Evolutionary conservation across 192 early-diverging fungal genomes (phyloP).

Genomic region (Globomyces pollinis-pini): DNA sequence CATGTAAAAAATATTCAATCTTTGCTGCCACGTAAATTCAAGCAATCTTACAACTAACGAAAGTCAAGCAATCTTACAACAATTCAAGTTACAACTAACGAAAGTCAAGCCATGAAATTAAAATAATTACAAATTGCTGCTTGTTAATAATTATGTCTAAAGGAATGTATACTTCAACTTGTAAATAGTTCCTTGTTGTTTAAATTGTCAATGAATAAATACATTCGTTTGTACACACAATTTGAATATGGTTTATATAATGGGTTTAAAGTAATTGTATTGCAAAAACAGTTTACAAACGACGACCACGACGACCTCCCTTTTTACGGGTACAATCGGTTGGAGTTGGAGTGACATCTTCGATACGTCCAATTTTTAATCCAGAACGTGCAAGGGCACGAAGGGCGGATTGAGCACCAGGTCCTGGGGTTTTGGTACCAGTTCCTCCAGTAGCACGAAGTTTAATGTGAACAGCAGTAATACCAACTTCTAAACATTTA

Average conservation of each 20-base stretch:
- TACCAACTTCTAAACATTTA: constrained; percentile 98
- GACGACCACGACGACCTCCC: constrained; percentile 99
- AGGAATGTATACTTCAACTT: background rate
- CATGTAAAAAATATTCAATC: no score
- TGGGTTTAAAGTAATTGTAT: constrained; percentile 5
- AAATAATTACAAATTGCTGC: no score
- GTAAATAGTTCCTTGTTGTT: background rate
- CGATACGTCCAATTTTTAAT: constrained; percentile 98
- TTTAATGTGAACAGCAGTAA: constrained; percentile 99
- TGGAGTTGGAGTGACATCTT: constrained; percentile 97
- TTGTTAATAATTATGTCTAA: background rate
- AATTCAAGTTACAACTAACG: background rate
- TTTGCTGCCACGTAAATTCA: no score
- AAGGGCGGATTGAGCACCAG: constrained; percentile 96
- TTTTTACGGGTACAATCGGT: constrained; percentile 97
- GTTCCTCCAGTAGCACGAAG: constrained; percentile 99
- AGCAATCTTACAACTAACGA: no score
- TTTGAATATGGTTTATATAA: background rate
- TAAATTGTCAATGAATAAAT: background rate
- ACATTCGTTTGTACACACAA: background rate
- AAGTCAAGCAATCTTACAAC: background rate
- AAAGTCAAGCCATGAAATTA: background rate
- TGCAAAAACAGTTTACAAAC: constrained; percentile 38
- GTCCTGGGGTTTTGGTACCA: constrained; percentile 95
- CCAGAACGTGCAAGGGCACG: constrained; percentile 98